Percentiles rank a stretch among this genome's conserved stretches.
These are phyloP conservation scores for Yarrowia hollandica DNA, from an alignment of 805 yeast species.

Conservation along the genomic window DNA sequence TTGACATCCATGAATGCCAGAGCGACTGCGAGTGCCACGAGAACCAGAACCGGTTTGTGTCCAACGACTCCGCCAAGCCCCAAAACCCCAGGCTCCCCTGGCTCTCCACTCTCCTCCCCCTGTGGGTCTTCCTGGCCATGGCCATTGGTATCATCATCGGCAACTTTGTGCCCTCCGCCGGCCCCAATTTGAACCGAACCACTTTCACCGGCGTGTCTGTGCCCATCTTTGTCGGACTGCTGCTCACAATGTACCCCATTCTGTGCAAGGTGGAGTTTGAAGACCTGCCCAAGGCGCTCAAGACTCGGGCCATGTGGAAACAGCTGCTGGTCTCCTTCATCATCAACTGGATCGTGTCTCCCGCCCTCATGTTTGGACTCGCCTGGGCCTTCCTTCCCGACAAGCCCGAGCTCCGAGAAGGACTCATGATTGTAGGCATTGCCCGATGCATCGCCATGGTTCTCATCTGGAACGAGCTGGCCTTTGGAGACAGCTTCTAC, in stretches of 20 bases:
- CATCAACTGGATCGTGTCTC: slow-evolving; percentile 58
- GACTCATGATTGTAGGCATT: slow-evolving; percentile 59
- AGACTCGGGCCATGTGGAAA: slow-evolving; percentile 35
- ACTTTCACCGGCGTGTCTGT: slow-evolving; percentile 37
- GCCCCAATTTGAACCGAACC: slow-evolving; percentile 33
- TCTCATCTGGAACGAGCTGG: slow-evolving; percentile 56
- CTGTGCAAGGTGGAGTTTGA: slow-evolving; percentile 58
- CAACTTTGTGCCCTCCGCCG: slow-evolving; percentile 35
- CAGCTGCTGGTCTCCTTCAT: slow-evolving; percentile 46
- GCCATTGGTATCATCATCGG: slow-evolving; percentile 40
- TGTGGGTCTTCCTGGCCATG: slow-evolving; percentile 14
- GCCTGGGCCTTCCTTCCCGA: slow-evolving; percentile 56
- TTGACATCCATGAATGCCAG: background rate
- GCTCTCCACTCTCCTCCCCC: slow-evolving; percentile 3
- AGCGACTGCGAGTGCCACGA: slow-evolving; percentile 2
- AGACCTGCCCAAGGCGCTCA: slow-evolving; percentile 40
- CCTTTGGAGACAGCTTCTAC: slow-evolving; percentile 52
- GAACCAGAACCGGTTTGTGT: background rate
- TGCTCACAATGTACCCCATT: slow-evolving; percentile 60
- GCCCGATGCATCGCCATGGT: slow-evolving; percentile 68
- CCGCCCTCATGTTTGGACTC: slow-evolving; percentile 56
- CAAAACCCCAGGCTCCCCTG: background rate
- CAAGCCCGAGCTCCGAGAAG: slow-evolving; percentile 50
- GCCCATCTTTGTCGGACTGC: slow-evolving; percentile 48
- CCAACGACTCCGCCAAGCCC: background rate